These are phyloP conservation scores for Saprolegnia diclina DNA, from an alignment of 352 stramenopile species.

Conservation along the genomic window DNA sequence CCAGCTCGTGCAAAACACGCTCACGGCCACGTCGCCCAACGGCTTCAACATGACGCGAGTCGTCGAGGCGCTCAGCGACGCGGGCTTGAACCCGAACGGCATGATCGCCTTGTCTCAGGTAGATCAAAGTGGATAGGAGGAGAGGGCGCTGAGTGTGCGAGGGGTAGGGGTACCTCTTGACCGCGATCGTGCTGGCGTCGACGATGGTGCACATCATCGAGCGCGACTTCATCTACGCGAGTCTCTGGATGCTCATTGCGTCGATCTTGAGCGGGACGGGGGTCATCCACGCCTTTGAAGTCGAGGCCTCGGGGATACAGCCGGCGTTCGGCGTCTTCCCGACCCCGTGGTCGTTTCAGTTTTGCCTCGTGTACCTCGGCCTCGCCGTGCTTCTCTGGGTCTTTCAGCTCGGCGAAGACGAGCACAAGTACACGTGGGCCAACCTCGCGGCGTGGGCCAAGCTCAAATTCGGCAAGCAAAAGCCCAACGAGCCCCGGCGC, in stretches of 20 bases:
- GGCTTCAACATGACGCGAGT: conserved; percentile 20
- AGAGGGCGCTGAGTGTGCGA: not conserved
- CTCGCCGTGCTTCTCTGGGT: conserved; percentile 1
- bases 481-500: not conserved
- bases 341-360: not conserved
- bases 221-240: conserved; percentile 38
- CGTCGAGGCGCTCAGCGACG: conserved; percentile 29
- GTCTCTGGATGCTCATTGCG: conserved; percentile 36
- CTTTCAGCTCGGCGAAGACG: conserved; percentile 21
- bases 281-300: conserved; percentile 40
- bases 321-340: conserved; percentile 33
- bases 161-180: conserved; percentile 38
- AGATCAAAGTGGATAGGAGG: not conserved
- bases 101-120: conserved; percentile 39
- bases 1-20: conserved; percentile 36
- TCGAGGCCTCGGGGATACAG: conserved; percentile 33
- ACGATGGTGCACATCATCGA: conserved; percentile 49
- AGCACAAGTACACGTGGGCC: conserved; percentile 21
- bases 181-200: conserved; percentile 42
- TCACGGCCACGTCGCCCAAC: conserved; percentile 28
- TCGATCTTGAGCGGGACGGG: conserved; percentile 33
- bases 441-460: not conserved
- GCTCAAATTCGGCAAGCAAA: not conserved
- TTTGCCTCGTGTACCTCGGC: conserved; percentile 9
- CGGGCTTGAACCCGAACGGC: conserved; percentile 35